These are phyloP conservation scores for Phaeophleospora eucalypticola DNA, from an alignment of 2,329 filamentous ascomycete genomes.

Conservation along the genomic window DNA sequence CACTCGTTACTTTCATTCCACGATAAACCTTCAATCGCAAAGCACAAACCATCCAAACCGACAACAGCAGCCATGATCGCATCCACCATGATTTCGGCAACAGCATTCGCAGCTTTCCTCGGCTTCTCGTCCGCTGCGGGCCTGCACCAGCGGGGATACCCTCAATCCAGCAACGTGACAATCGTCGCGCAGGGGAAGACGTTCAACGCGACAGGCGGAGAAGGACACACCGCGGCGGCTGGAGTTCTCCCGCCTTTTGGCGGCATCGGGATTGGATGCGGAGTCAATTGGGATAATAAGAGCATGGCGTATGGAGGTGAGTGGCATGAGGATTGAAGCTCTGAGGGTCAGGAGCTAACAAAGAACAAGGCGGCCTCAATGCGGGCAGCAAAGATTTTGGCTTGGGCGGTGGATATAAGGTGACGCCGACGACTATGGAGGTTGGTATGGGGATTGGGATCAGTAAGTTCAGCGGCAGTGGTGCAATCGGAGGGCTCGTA, in stretches of 20 bases:
- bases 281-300: conserved; percentile 15
- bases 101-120: not conserved
- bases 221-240: conserved; percentile 13
- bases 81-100: too few relatives aligned
- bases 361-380: conserved; percentile 18
- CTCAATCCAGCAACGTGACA: conserved; percentile 10
- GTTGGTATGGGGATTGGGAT: conserved; percentile 18
- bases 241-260: conserved; percentile 16
- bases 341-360: too few relatives aligned
- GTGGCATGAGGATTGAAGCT: not conserved
- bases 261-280: conserved; percentile 16
- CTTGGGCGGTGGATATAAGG: conserved; percentile 19
- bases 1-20: too few relatives aligned
- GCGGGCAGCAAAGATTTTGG: conserved; percentile 17
- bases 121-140: conserved; percentile 4
- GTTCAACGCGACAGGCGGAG: conserved; percentile 14
- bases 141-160: not conserved
- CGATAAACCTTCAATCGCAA: too few relatives aligned
- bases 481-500: too few relatives aligned
- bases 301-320: conserved; percentile 16
- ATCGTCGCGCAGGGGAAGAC: conserved; percentile 10
- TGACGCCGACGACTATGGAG: conserved; percentile 12
- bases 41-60: too few relatives aligned
- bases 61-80: too few relatives aligned
- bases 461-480: too few relatives aligned